These are phyloP conservation scores for Phytophthora foliorum DNA, from an alignment of 352 stramenopile species.

Conservation along the genomic window DNA sequence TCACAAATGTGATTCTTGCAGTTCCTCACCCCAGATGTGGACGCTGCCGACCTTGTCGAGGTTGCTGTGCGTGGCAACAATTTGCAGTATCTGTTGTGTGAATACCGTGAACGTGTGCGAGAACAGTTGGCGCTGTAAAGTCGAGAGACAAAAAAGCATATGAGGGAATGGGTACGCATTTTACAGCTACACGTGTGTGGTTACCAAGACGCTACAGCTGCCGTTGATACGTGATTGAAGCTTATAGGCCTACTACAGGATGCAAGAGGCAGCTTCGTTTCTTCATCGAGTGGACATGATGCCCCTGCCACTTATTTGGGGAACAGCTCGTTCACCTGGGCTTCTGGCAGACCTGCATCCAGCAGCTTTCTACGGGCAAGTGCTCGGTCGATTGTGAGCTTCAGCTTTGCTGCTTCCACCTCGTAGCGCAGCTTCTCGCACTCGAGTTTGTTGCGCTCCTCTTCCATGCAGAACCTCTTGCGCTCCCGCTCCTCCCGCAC, in stretches of 20 bases:
- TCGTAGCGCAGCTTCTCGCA: slow-evolving; percentile 74
- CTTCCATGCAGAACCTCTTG: slow-evolving; percentile 69
- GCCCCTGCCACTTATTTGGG: slow-evolving; percentile 10
- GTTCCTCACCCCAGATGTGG: slow-evolving; percentile 25
- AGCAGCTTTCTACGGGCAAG: slow-evolving; percentile 64
- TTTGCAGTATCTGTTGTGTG: slow-evolving; percentile 61
- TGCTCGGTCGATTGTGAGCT: slow-evolving; percentile 61
- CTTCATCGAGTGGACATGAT: background rate
- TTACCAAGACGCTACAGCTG: background rate
- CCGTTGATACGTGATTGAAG: background rate
- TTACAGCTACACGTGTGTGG: slow-evolving; percentile 15
- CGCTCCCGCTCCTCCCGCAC: slow-evolving; percentile 74
- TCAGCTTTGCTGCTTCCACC: slow-evolving; percentile 58
- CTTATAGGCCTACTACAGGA: background rate
- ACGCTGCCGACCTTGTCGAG: slow-evolving; percentile 56
- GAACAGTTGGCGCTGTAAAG: slow-evolving; percentile 21
- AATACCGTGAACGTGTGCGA: slow-evolving; percentile 67
- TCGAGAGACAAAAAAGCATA: background rate
- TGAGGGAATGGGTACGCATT: slow-evolving; percentile 23
- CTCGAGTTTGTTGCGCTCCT: slow-evolving; percentile 69
- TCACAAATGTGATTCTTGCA: slow-evolving; percentile 10
- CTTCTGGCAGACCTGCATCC: slow-evolving; percentile 52
- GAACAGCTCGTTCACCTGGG: slow-evolving; percentile 51
- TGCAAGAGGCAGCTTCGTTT: background rate
- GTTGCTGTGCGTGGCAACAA: slow-evolving; percentile 71